Evolutionary conservation across 2,329 filamentous ascomycete genomes (phyloP), one percentile per base, ranked within the genome.

Genomic region (Thielaviopsis populi): DNA sequence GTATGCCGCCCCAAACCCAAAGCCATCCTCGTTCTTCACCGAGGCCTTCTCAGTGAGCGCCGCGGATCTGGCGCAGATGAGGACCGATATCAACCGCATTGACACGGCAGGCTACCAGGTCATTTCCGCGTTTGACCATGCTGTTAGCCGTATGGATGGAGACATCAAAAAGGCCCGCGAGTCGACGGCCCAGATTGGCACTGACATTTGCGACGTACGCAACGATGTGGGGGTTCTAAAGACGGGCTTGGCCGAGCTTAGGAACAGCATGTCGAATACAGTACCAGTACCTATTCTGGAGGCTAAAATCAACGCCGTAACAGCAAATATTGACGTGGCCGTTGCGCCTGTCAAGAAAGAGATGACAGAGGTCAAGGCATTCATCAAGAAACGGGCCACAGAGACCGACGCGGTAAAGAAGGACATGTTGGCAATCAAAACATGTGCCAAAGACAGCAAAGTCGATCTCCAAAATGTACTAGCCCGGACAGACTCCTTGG

Each of bases 71-170:
- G 50, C 53, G 27, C 33, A 63, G 30, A 63, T 63, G 62, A 63
- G 41, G 43, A 70, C 71, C 46, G 70, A 74, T 19, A 74, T 76
- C 64, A 69, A 72, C 7, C 71, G 71, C 40, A 72, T 77, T 53
- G 73, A 75, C 63, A 71, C 67, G 27, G 71, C 73, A 6, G 75
- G 74, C 1, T 71, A 70, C 65, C 73, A 74, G 48, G 70, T 75
- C 50, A 70, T 75, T 13, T 71, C 74, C 7, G 70, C 71, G 1
- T 73, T 76, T 59, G 72, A 75, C 22, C 70, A 70, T 13, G 69
- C 71, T 27, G 69, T 76, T 10, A 64, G 68, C 19, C 72, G 71
- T 24, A 71, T 77, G 19, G 71, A 75, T 42, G 64, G 68, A 22
- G 72, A 75, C 42, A 68, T 74, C 63, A 67, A 70, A 42, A 71